Evolutionary conservation across 2,329 filamentous ascomycete genomes (phyloP).

Genomic region (Colletotrichum tropicale): DNA sequence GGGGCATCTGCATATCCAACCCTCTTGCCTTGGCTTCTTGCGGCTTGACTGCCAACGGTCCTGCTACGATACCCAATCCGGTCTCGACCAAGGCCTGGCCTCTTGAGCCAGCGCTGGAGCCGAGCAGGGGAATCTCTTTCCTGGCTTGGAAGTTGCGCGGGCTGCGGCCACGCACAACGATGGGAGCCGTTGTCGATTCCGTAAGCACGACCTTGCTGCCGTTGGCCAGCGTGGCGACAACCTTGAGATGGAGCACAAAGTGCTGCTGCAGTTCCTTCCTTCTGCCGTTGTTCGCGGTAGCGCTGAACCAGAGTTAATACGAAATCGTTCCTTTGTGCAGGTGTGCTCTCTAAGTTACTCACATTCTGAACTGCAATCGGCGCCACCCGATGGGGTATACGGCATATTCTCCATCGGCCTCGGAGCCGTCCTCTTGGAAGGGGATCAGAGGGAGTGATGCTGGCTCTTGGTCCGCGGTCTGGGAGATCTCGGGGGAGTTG

Average conservation of each 20-base stretch:
- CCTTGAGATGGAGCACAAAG: conserved; percentile 87
- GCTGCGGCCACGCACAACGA: conserved; percentile 92
- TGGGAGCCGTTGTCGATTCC: conserved; percentile 85
- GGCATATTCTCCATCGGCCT: conserved; percentile 78
- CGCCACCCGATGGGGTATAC: conserved; percentile 96
- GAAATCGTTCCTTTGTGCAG: not conserved
- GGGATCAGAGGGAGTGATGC: conserved; percentile 77
- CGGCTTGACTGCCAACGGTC: conserved; percentile 58
- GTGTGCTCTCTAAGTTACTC: conserved; percentile 32
- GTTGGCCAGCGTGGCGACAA: conserved; percentile 82
- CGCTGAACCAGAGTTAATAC: conserved; percentile 50
- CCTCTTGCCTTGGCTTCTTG: conserved; percentile 57
- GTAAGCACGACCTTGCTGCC: conserved; percentile 82
- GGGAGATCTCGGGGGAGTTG: conserved; percentile 70
- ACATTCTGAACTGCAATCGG: conserved; percentile 87
- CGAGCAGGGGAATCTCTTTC: conserved; percentile 88
- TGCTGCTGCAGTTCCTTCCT: conserved; percentile 96
- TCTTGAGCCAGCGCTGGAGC: conserved; percentile 76
- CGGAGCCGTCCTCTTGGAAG: conserved; percentile 64
- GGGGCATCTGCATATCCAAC: conserved; percentile 59
- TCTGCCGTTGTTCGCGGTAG: conserved; percentile 94
- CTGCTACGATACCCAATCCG: conserved; percentile 64
- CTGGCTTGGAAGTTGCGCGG: conserved; percentile 93
- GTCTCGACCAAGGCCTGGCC: conserved; percentile 75
- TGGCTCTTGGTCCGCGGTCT: conserved; percentile 81